Conservation (phyloP, 2,329 filamentous ascomycete species). For the Arthroderma sp. region DNA sequence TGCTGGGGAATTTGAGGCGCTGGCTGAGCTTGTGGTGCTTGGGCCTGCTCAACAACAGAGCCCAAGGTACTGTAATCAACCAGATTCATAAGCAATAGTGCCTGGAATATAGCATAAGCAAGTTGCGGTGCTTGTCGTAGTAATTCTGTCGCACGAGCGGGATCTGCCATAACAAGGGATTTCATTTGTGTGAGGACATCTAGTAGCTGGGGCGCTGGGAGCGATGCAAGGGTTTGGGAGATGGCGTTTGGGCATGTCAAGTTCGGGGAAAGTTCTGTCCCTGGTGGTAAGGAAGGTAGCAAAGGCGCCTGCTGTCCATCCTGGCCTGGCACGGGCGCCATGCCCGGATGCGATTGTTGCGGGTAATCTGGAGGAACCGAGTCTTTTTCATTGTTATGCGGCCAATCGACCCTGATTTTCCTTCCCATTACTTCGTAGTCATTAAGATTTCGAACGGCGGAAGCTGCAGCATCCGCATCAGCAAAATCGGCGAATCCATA, state of each 20-base stretch:
- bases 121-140: conserved; percentile 83
- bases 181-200: conserved; percentile 95
- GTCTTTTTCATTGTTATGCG: conserved; percentile 72
- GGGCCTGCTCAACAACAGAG: conserved; percentile 58
- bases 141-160: conserved; percentile 70
- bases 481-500: conserved; percentile 96
- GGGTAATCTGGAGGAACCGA: conserved; percentile 43
- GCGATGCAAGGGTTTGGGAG: conserved; percentile 73
- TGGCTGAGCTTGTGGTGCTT: conserved; percentile 28
- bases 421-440: conserved; percentile 91
- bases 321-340: conserved; percentile 24
- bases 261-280: conserved; percentile 69
- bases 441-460: conserved; percentile 88
- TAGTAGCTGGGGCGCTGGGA: conserved; percentile 78
- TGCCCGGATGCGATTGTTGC: conserved; percentile 20
- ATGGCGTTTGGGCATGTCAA: conserved; percentile 82
- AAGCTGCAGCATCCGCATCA: conserved; percentile 81
- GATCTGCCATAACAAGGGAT: conserved; percentile 67
- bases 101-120: conserved; percentile 88
- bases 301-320: conserved; percentile 34
- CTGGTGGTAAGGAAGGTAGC: conserved; percentile 70
- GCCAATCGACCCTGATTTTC: conserved; percentile 90
- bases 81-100: conserved; percentile 80
- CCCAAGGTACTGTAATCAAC: conserved; percentile 74
- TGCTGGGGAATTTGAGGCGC: conserved; percentile 25